These are phyloP conservation scores for Saccharum officinarum DNA, from an alignment of 176 grass and related monocot genomes.

Conservation along the genomic window DNA sequence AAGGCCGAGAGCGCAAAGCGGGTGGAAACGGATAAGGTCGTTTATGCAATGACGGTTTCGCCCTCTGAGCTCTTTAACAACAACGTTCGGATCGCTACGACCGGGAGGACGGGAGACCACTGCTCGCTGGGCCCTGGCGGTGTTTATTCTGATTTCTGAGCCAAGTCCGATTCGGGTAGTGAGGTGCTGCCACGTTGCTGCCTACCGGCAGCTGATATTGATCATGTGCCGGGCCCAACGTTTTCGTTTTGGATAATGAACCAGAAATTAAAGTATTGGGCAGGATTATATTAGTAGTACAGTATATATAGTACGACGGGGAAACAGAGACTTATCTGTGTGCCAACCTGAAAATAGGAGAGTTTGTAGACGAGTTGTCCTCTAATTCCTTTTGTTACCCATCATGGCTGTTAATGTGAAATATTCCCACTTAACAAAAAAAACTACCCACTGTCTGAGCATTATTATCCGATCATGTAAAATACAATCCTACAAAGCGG, in stretches of 20 bases:
- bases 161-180: not conserved
- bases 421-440: not conserved
- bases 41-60: not conserved
- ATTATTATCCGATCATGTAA: not conserved
- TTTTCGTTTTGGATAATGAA: slow-evolving; percentile 23
- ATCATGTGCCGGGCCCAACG: not conserved
- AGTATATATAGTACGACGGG: not conserved
- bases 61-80: not conserved
- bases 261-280: not conserved
- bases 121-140: not conserved
- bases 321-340: not conserved
- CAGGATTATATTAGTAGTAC: too few relatives aligned
- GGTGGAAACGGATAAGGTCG: slow-evolving; percentile 33
- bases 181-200: not conserved
- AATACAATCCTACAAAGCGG: not conserved
- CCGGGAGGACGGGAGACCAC: not conserved
- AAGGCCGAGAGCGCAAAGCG: slow-evolving; percentile 9
- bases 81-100: not conserved
- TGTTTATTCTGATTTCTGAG: not conserved
- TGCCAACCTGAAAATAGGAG: not conserved
- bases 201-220: too few relatives aligned
- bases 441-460: not conserved
- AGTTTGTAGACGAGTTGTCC: not conserved
- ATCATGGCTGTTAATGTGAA: not conserved
- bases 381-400: not conserved